These are phyloP conservation scores for Salix exigua DNA, from an alignment of 345 rosid species.

Conservation along the genomic window DNA sequence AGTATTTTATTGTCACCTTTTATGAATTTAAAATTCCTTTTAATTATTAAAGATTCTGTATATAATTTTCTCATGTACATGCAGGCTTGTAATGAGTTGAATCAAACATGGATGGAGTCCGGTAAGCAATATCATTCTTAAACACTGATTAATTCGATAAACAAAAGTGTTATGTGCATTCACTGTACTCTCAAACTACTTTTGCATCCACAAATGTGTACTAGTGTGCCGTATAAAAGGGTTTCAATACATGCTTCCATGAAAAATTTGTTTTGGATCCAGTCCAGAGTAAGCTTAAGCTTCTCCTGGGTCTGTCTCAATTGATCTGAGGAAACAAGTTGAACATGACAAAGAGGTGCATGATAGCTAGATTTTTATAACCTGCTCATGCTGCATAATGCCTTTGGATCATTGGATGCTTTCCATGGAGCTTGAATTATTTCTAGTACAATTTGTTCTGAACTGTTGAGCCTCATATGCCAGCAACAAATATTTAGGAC, in stretches of 20 bases:
- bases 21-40: not conserved
- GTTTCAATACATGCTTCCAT: too few relatives aligned
- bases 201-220: not conserved
- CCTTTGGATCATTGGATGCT: not conserved
- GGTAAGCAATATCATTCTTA: constrained; percentile 40
- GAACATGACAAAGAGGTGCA: constrained; percentile 4
- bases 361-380: not conserved
- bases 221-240: too few relatives aligned
- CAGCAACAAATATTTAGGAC: too few relatives aligned
- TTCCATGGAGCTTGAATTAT: not conserved
- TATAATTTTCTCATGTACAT: constrained; percentile 14
- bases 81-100: constrained; percentile 95
- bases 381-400: not conserved
- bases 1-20: not conserved
- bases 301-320: constrained; percentile 1
- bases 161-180: constrained; percentile 1
- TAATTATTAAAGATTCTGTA: not conserved
- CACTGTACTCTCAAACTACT: not conserved
- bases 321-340: constrained; percentile 1
- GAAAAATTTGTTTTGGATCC: not conserved
- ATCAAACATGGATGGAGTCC: constrained; percentile 96
- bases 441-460: too few relatives aligned
- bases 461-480: too few relatives aligned
- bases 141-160: not conserved
- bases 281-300: not conserved